phyloP scores from a whole-genome alignment of 106 monocot genomes.

The Allium sativum region DNA sequence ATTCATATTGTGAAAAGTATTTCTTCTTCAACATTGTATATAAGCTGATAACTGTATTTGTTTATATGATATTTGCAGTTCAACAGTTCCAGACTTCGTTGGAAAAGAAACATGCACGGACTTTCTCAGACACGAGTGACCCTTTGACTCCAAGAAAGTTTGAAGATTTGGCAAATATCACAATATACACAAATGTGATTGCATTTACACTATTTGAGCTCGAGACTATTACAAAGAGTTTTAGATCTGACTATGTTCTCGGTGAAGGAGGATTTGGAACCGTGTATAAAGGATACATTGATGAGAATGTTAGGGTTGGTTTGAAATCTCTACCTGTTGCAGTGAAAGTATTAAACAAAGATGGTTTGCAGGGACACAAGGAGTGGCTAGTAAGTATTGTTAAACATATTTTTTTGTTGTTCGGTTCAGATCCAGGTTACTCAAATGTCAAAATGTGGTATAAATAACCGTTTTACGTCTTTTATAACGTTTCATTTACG shows the following conservation, averaged over 20 bases:
- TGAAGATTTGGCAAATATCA: slow-evolving; percentile 76
- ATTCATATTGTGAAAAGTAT: no score
- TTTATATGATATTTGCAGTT: slow-evolving; percentile 18
- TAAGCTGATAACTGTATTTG: no score
- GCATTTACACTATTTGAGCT: slow-evolving; percentile 90
- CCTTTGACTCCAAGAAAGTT: slow-evolving; percentile 39
- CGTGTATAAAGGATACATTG: slow-evolving; percentile 94
- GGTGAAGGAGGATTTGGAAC: slow-evolving; percentile 98
- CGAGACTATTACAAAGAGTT: slow-evolving; percentile 93
- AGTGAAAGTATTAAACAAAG: slow-evolving; percentile 66
- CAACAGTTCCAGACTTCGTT: slow-evolving; percentile 52
- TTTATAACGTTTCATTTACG: no score
- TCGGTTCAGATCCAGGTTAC: no score
- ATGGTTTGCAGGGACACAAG: slow-evolving; percentile 63
- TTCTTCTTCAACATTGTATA: no score
- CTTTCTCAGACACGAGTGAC: slow-evolving; percentile 65
- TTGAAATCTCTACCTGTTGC: slow-evolving; percentile 86
- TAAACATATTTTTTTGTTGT: no score
- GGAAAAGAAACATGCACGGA: slow-evolving; percentile 65
- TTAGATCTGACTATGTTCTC: slow-evolving; percentile 84
- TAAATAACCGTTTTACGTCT: no score
- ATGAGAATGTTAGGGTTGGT: slow-evolving; percentile 91
- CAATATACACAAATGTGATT: slow-evolving; percentile 86
- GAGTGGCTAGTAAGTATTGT: slow-evolving; percentile 65
- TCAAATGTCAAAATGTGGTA: no score